Base-by-base conservation (phyloP, 805 yeast species). In the Pichia phayaonensis region DNA sequence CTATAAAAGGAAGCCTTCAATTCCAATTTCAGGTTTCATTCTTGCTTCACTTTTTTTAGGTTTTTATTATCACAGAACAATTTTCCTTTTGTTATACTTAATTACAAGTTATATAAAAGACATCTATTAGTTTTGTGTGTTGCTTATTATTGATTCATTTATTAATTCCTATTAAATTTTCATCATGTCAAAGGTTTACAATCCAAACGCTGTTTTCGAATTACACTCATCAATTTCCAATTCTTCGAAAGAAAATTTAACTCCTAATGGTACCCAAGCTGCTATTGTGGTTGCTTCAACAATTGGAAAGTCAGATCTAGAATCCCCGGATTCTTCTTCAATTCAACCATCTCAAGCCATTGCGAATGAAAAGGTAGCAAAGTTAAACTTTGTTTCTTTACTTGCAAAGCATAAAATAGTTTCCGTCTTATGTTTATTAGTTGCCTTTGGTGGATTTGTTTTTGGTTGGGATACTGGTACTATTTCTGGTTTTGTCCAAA, bases 401-500 rank as follows among this genome's bases (percentile, higher is more conserved):
- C 31, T 45, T 12, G 12, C 11, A 5, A 50, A 46, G 22, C 53
- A 50, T 24, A 11, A 36, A n/a, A 13, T 60, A 36, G 67, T 60
- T 15, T 62, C 64, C 7, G 8, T 60, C 45, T 69, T 67, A 23
- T 81, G 88, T 64, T 59, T 75, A 13, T 59, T 79, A 50, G 78
- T 83, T 54, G 84, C 89, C 27, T 84, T 84, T 57, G 89, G 88
- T 68, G 90, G 90, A 34, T 83, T 81, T 64, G 82, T 83, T 34
- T 84, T 81, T 61, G 90, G 90, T 51, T 83, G 83, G 75, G 90
- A 83, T 70, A 83, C 86, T 47, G 89, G 88, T 69, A 81, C 88
- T 54, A 78, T 83, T 64, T 81, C 86, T 42, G 89, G 89, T 54
- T 79, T 83, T 62, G 79, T 82, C 42, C 78, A 78, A 61, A 79